Base-by-base conservation (phyloP, 345 rosid species). In the Citrus trifoliata region DNA sequence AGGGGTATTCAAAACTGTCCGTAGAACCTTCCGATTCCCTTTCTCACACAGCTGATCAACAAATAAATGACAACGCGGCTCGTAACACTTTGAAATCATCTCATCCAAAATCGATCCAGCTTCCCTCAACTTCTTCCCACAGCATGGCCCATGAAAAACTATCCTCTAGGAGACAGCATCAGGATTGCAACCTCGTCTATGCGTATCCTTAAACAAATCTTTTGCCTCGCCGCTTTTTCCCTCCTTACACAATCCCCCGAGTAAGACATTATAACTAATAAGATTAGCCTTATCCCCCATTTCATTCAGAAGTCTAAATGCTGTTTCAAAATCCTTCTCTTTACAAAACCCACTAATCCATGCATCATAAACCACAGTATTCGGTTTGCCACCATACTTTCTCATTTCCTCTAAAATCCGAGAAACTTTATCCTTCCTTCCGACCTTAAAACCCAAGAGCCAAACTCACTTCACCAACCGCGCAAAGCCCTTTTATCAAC, bases 171-270 rank as follows among this genome's bases (percentile, higher is more conserved):
- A 91, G 61, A 91, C 88, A n/a, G 82, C 82, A 87, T 95, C 95
- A 63, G 96, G 96, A 70, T 37, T 37, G 67, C 92, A 87, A 9
- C 98, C 98, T 64, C 85, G 81, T 66, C 95, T 80, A 2, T 96
- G 97, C 96, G 93, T 91, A 77, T 91, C 96, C 80, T 91, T 93
- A 59, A 95, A 88, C 75, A 95, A 80, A 79, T 93, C 93, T 42
- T 46, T 86, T 1, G 91, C 97, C 74, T 90, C 93, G 16, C 79
- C 79, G 83, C 85, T 84, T 35, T 85, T 93, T 56, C 89, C 87
- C 24, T 81, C 88, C 68, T 88, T 87, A 73, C 93, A 88, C 85
- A 93, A 82, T 68, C 77, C 85, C 12, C 81, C 75, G 42, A 93
- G 91, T 68, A 93, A 87, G 80, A 85, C 76, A 74, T 91, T 93